Evolutionary conservation across 2,329 filamentous ascomycete genomes (phyloP).

Genomic region (Penicillium sp.): DNA sequence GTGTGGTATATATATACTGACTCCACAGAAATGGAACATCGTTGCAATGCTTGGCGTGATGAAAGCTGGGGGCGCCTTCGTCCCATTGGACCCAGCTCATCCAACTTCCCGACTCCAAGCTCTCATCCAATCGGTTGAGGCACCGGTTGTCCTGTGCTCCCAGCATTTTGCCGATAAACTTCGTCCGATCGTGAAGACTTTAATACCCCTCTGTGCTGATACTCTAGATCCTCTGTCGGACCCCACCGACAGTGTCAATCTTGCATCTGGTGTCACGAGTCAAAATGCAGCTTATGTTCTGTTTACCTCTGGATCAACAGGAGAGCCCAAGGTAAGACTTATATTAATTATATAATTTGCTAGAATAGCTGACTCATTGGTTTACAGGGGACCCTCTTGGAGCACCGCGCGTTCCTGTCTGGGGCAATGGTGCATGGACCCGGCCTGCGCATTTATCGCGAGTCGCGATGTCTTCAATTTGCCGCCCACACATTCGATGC

Average conservation of each 20-base stretch:
- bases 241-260: constrained; percentile 10
- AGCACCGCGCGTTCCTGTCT: constrained; percentile 59
- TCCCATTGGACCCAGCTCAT: constrained; percentile 41
- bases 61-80: constrained; percentile 45
- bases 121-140: constrained; percentile 34
- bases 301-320: constrained; percentile 58
- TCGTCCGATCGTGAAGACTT: constrained; percentile 19
- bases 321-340: constrained; percentile 48
- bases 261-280: constrained; percentile 27
- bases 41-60: constrained; percentile 42
- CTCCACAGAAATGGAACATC: constrained; percentile 39
- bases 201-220: constrained; percentile 31
- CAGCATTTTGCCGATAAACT: constrained; percentile 22
- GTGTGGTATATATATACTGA: constrained; percentile 12
- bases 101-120: constrained; percentile 37
- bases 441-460: constrained; percentile 47
- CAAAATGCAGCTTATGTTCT: constrained; percentile 53
- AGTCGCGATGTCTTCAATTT: constrained; percentile 58
- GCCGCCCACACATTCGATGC: constrained; percentile 57
- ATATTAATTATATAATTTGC: neutral
- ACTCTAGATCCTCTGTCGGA: constrained; percentile 24
- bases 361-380: constrained; percentile 5
- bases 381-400: constrained; percentile 58
- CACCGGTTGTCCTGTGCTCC: constrained; percentile 35
- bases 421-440: constrained; percentile 53